Conservation (phyloP, 495 filamentous ascomycete genomes). For the Hypoxylon lenormandii region DNA sequence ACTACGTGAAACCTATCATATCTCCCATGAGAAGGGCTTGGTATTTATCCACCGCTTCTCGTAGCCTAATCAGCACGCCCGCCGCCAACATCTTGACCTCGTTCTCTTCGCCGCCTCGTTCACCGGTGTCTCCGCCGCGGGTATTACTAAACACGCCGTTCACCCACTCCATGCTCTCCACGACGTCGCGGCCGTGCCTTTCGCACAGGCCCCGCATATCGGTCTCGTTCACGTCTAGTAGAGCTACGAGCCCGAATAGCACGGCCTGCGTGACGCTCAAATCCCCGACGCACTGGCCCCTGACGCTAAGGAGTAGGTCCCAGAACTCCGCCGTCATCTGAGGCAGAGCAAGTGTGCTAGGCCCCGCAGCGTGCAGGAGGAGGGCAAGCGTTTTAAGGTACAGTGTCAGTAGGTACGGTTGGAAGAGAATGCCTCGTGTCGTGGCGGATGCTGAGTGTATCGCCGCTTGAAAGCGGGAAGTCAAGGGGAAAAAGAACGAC, state of each 20-base stretch:
- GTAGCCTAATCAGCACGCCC: conserved; percentile 79
- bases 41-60: conserved; percentile 84
- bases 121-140: conserved; percentile 57
- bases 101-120: conserved; percentile 68
- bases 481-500: conserved; percentile 84
- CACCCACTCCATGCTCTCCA: conserved; percentile 68
- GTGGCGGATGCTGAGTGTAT: conserved; percentile 58
- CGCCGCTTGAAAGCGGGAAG: conserved; percentile 68
- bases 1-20: conserved; percentile 62
- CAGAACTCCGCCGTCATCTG: conserved; percentile 78
- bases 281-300: conserved; percentile 65
- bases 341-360: conserved; percentile 69
- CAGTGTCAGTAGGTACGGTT: conserved; percentile 69
- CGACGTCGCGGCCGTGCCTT: conserved; percentile 65
- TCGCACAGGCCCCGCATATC: conserved; percentile 80
- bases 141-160: conserved; percentile 55
- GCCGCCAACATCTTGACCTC: conserved; percentile 79
- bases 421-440: conserved; percentile 64
- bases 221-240: conserved; percentile 85
- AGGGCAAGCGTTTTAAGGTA: conserved; percentile 76
- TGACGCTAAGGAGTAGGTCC: conserved; percentile 69
- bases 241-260: conserved; percentile 80
- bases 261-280: conserved; percentile 75
- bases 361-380: conserved; percentile 73
- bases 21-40: conserved; percentile 73